Evolutionary conservation across 1,284 basidiomycete species (phyloP).

Genomic region (Fomitopsis betulina): DNA sequence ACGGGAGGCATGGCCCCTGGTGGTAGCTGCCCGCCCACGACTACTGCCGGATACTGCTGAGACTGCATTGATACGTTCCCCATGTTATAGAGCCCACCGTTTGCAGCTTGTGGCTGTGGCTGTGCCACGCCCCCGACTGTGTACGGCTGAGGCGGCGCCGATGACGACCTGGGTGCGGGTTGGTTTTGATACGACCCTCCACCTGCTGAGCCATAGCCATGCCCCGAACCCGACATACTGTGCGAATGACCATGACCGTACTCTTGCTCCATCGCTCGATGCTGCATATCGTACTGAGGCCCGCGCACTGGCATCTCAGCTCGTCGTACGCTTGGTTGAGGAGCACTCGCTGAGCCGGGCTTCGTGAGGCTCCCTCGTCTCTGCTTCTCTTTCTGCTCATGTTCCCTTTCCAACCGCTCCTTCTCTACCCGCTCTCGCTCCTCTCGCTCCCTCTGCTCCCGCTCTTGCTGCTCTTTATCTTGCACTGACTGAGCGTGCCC

Average conservation of each 20-base stretch:
- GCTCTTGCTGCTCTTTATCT: conserved; percentile 44
- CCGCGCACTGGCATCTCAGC: conserved; percentile 86
- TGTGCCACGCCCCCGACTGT: conserved; percentile 26
- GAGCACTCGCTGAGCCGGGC: conserved; percentile 52
- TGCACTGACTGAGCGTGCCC: conserved; percentile 4
- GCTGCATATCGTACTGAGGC: conserved; percentile 91
- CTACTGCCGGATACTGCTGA: conserved; percentile 27
- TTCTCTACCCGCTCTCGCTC: conserved; percentile 38
- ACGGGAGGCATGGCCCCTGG: conserved; percentile 59
- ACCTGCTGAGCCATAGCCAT: conserved; percentile 12
- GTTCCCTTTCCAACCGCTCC: conserved; percentile 41
- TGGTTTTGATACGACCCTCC: conserved; percentile 4
- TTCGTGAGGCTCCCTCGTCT: conserved; percentile 39
- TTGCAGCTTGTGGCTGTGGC: conserved; percentile 29
- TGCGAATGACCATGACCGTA: conserved; percentile 34
- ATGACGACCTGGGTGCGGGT: conserved; percentile 9
- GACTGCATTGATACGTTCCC: conserved; percentile 23
- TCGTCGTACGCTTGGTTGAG: conserved; percentile 48
- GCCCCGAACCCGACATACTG: conserved; percentile 8
- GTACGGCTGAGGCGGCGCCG: conserved; percentile 16
- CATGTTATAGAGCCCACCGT: conserved; percentile 31
- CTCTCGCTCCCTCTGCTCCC: conserved; percentile 40
- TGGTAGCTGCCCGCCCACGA: conserved; percentile 35
- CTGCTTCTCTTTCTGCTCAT: conserved; percentile 44
- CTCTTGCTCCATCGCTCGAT: conserved; percentile 87